Evolutionary conservation across 306 rosid species (phyloP).

Genomic region (Casuarina cunninghamiana): DNA sequence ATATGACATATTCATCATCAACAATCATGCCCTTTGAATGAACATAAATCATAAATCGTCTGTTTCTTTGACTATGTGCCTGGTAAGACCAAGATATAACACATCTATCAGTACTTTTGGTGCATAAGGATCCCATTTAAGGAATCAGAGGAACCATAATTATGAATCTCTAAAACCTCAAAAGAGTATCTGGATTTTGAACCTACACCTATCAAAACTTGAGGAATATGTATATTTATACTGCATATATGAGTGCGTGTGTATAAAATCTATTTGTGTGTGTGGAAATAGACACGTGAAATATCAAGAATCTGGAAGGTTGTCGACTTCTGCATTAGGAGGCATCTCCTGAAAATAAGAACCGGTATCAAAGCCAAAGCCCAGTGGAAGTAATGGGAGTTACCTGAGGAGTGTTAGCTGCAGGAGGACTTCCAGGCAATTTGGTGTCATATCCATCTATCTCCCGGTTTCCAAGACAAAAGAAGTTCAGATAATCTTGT

Average conservation of each 20-base stretch:
- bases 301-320: constrained; percentile 9
- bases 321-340: constrained; percentile 3
- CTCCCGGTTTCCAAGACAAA: constrained; percentile 97
- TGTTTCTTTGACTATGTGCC: constrained; percentile 67
- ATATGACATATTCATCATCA: constrained; percentile 84
- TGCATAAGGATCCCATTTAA: constrained; percentile 7
- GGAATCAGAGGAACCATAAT: constrained; percentile 1
- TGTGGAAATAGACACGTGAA: neutral
- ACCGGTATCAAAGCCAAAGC: neutral
- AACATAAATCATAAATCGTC: constrained; percentile 96
- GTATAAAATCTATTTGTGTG: no score
- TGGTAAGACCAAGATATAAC: constrained; percentile 42
- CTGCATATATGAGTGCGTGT: neutral
- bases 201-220: neutral
- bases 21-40: constrained; percentile 99
- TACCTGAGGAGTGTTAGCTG: constrained; percentile 83
- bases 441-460: constrained; percentile 38
- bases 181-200: neutral
- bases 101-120: constrained; percentile 8
- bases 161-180: neutral
- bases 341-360: constrained; percentile 1
- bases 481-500: constrained; percentile 91
- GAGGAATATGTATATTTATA: neutral
- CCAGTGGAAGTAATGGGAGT: constrained; percentile 26
- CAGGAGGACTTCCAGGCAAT: constrained; percentile 53